phyloP scores from a whole-genome alignment of 805 yeast genomes.

The Metschnikowia lachancei region DNA sequence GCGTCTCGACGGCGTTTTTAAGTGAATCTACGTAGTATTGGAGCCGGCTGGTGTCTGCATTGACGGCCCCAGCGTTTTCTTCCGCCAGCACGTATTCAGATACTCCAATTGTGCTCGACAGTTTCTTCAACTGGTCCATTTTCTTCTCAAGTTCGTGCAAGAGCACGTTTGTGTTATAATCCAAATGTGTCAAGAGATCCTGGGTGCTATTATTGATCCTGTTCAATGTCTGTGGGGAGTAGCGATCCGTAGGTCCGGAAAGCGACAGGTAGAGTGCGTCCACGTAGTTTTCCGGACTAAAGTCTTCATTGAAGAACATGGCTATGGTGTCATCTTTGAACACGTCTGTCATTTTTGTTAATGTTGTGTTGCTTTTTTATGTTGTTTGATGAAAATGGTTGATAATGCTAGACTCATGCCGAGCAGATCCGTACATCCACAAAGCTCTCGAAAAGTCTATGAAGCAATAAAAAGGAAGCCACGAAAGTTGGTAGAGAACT shows the following conservation, averaged over 20 bases:
- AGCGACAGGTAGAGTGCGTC: constrained; percentile 56
- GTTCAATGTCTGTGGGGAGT: constrained; percentile 35
- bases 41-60: constrained; percentile 48
- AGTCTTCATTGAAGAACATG: constrained; percentile 68
- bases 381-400: too few species aligned
- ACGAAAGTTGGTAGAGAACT: too few species aligned
- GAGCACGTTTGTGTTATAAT: constrained; percentile 59
- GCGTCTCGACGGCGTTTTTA: constrained; percentile 54
- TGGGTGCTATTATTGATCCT: constrained; percentile 49
- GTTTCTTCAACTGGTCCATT: constrained; percentile 46
- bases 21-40: constrained; percentile 66
- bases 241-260: constrained; percentile 21
- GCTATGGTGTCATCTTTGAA: constrained; percentile 43
- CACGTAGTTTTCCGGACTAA: constrained; percentile 61
- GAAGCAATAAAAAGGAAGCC: too few species aligned
- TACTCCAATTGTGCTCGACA: constrained; percentile 50
- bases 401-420: too few species aligned
- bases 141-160: constrained; percentile 52
- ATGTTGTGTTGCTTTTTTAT: neutral
- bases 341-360: constrained; percentile 5
- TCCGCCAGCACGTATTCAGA: constrained; percentile 21
- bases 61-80: constrained; percentile 1
- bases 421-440: constrained; percentile 4
- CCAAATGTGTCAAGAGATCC: constrained; percentile 55
- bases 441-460: neutral